Evolutionary conservation across 2,329 filamentous ascomycete genomes (phyloP), one percentile per base, ranked within the genome.

Genomic region (Alternaria dauci): DNA sequence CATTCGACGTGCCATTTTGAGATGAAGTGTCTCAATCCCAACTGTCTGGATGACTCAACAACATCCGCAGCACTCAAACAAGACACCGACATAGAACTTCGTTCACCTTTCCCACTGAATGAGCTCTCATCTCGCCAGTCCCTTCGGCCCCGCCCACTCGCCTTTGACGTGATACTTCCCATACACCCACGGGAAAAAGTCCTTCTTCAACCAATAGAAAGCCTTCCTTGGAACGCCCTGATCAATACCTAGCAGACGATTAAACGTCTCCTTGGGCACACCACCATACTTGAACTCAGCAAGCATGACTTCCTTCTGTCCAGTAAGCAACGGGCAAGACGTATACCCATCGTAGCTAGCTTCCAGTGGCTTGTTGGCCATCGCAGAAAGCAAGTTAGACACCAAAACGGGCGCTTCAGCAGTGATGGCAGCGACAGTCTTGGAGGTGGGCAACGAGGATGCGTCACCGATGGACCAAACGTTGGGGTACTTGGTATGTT

Each of bases 181-280:
- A 75, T 89, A 89, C 3, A 89, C 87, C 87, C 87, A 89, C 0
- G 87, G 87, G 76, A 89, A 89, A 68, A 89, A 89, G 69, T 89
- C 84, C 77, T 87, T 89, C 80, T 89, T 89, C 44, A 89, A 66
- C 67, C 88, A 79, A 65, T 87, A 89, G 70, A 89, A 89, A 0
- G 83, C 78, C 4, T 83, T 81, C 4, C 86, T 81, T 2, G 87
- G 87, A 9, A 76, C 76, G 0, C 74, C 82, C 74, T 89, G 87
- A 66, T 89, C 86, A 7, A 89, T 80, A 1, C 86, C 87, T 14
- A 88, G 55, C 50, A 71, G 75, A 71, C 80, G 75, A 5, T 78
- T 81, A 63, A 89, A 89, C 0, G 87, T 89, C 80, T 89, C 87
- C 72, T 89, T 88, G 7, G 87, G 86, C 64, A 81, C 81, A 8